Conservation (phyloP, 225 moss, liverwort and hornwort genomes). For the Lunularia cruciata region DNA sequence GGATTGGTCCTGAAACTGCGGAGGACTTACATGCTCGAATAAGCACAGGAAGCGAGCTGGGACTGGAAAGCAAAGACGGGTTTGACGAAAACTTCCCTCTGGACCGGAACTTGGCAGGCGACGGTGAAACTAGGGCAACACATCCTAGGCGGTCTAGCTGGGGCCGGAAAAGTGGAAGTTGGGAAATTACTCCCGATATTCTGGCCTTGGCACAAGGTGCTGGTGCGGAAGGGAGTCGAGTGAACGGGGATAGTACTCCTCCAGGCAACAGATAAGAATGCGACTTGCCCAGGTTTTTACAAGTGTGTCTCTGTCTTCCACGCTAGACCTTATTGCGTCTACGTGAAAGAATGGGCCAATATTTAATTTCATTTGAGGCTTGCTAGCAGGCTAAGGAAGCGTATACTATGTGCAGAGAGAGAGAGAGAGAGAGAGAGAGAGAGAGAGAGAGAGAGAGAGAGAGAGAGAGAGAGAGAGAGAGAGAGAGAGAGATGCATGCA, state of each 20-base stretch:
- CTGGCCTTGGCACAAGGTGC: conserved; percentile 60
- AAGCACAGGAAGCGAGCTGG: conserved; percentile 91
- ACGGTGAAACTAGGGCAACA: conserved; percentile 50
- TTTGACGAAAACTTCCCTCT: conserved; percentile 65
- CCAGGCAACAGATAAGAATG: conserved; percentile 67
- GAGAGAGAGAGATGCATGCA: conserved; percentile 13
- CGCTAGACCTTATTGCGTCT: conserved; percentile 1
- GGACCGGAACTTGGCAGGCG: conserved; percentile 52
- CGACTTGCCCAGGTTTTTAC: conserved; percentile 13
- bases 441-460: conserved; percentile 8
- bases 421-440: conserved; percentile 21
- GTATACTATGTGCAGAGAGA: conserved; percentile 21
- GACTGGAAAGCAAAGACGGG: conserved; percentile 81
- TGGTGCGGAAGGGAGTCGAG: conserved; percentile 56
- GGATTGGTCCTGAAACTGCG: conserved; percentile 39
- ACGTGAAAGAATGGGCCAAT: conserved; percentile 14
- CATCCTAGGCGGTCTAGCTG: conserved; percentile 89
- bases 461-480: conserved; percentile 11
- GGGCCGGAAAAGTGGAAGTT: conserved; percentile 94
- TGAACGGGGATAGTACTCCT: conserved; percentile 70
- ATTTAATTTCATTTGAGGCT: conserved; percentile 31
- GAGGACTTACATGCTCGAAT: conserved; percentile 59
- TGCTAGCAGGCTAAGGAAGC: conserved; percentile 27
- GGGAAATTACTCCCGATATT: conserved; percentile 95
- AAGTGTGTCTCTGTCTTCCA: conserved; percentile 7